Evolutionary conservation across 2,329 filamentous ascomycete species (phyloP), one percentile per base, ranked within the genome.

Genomic region (Leptographium flavum): DNA sequence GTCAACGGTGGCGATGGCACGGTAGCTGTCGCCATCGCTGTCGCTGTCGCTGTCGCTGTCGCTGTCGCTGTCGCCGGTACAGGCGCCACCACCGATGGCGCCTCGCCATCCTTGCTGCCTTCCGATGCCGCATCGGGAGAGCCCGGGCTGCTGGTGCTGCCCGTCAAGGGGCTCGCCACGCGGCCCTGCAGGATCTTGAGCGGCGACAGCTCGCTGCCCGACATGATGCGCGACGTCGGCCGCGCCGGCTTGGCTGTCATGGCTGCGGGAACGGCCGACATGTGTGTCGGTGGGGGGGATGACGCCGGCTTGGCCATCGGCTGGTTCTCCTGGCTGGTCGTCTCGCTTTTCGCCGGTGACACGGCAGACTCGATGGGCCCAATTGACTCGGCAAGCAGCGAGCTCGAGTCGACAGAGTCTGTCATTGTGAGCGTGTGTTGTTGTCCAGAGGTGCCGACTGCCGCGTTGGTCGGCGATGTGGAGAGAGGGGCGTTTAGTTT

Each of bases 161-260:
- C 61, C 28, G 44, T 39, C 7, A 47, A 43, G 14, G 47, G 40
- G 10, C 36, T 45, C 3, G 27, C 30, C 2, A 48, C 52, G 17
- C 45, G 49, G 19, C 43, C 50, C 42, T 64, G 56, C 31, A 78
- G 62, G 41, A 78, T 73, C 61, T 73, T 74, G 31, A 78, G 63
- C 33, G 74, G 74, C 42, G 74, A 74, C 28, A 76, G 67, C 53
- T 73, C 73, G 47, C 61, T 68, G 46, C 74, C 73, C 30, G 74
- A 75, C 44, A 76, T 60, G 51, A 78, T 69, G 50, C 74, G 69
- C 21, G 72, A 75, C 48, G 71, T 67, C 40, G 58, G 58, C 21
- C 70, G 67, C 2, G 23, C 41, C 39, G 11, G 47, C 42, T 19
- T 49, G 31, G 14, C 23, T 27, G 17, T 35, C 38, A 39, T 44